Base-by-base conservation (phyloP, 1,284 basidiomycete species). In the Gymnopus androsaceus region DNA sequence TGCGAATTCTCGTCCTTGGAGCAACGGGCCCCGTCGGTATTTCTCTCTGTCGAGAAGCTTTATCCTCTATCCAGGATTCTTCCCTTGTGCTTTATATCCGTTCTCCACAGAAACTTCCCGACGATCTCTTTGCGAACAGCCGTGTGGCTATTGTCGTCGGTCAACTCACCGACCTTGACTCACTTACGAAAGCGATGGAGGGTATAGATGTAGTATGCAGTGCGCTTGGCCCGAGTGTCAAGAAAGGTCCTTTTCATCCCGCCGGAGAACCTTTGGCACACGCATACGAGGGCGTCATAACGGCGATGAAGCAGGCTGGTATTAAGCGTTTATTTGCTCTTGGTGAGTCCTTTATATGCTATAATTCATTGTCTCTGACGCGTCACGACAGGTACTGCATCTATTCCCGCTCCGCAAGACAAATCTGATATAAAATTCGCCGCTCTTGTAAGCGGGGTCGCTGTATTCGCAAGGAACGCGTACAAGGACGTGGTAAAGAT, bases 141-240 rank as follows among this genome's bases (percentile, higher is more conserved):
- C 66, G 75, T 15, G 72, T 87, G 14, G 73, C 71, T 21, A 59
- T 88, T 52, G 63, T 84, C 48, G 72, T 81, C 57, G 85, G 87
- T 6, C 69, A 80, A 44, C 75, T 89, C 6, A 76, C 76, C 15
- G 80, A 89, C 45, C 63, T 68, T 6, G 72, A 76, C 17, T 69
- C 71, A 21, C 69, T 88, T 53, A 67, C 73, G 23, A 68, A 72
- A 38, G 85, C 85, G 2, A 68, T 88, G 60, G 66, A 79, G 56
- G 80, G 78, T 28, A 80, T 84, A 2, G 74, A 87, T 51, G 79
- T 80, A 38, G 80, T 90, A 21, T 66, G 90, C 23, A 88, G 86
- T 40, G 80, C 83, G 1, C 76, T 90, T 1, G 87, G 87, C 1
- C 87, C 88, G 21, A 68, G 56, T 42, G 59, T 71, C 37, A 62